Base-by-base conservation (phyloP, 371 early-diverging fungal genomes). In the Mortierella sp. region DNA sequence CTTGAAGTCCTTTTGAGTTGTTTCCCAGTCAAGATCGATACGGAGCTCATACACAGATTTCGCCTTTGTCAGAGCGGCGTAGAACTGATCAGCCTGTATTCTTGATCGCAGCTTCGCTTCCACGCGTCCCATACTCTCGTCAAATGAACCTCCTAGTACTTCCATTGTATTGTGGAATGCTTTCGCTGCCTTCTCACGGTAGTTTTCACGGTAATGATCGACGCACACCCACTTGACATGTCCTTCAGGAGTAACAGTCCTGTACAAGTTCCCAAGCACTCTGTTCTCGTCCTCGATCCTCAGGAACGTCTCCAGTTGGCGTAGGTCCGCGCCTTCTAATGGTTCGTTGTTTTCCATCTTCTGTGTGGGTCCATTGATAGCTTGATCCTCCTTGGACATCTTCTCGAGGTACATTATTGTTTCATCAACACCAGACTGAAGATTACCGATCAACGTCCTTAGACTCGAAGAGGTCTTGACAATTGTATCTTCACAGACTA, bases 161-260 rank as follows among this genome's bases (percentile, higher is more conserved):
- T 13, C 13, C 3, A 54, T 13, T 19, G 23, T 21, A 21, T 54
- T 39, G 14, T 13, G 10, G 5, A 54, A 26, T 3, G 38, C n/a
- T 18, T 30, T 23, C 41, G 48, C 42, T 8, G 41, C 38, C 4
- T 53, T 13, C 24, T 27, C 39, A 1, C 42, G 39, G 21, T 59
- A 59, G 43, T 28, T 41, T 23, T 12, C 39, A 21, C 49, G 60
- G 28, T 59, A 59, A 30, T 66, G 67, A 4, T 66, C 49, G 0
- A 59, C 3, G 23, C 67, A 66, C n/a, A 66, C 54, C 67, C 67
- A 66, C 30, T 59, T 66, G 43, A 66, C 59, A 16, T 66, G 58
- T 1, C 67, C 67, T 0, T 39, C 21, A 3, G n/a, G 6, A 9
- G 59, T 54, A 39, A 54, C 48, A 41, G 59, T 49, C 18, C 67